phyloP scores from a whole-genome alignment of 345 rosid genomes.

The Syzygium aromaticum region DNA sequence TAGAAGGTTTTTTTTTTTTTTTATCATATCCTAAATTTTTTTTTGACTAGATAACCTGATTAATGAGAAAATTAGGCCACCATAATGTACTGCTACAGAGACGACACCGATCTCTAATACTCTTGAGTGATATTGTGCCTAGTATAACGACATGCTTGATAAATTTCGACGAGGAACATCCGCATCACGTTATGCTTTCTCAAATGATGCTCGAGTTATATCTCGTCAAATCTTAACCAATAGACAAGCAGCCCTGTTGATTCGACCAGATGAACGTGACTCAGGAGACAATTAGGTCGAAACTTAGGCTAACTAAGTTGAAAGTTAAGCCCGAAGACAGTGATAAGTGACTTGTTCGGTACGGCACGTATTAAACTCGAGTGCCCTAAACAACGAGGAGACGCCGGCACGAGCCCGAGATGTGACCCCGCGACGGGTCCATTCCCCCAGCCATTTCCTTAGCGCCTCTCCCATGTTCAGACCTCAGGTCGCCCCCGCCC shows the following conservation, averaged over 20 bases:
- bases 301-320: not conserved
- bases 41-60: no score
- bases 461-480: not conserved
- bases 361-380: not conserved
- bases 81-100: no score
- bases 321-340: not conserved
- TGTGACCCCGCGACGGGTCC: not conserved
- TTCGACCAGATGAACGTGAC: not conserved
- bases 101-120: no score
- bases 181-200: not conserved
- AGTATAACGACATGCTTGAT: not conserved
- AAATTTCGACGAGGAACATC: not conserved
- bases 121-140: not conserved
- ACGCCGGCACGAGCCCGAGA: not conserved
- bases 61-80: no score
- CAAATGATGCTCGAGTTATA: not conserved
- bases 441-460: not conserved
- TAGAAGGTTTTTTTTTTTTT: no score
- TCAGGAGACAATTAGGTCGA: fast-evolving
- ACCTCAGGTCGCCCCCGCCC: not conserved
- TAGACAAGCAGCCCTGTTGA: not conserved
- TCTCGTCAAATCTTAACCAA: not conserved
- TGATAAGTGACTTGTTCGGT: not conserved
- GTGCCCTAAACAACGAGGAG: not conserved
- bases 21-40: no score